Conservation (phyloP, 768 basidiomycete species). For the Auricularia sp. region DNA sequence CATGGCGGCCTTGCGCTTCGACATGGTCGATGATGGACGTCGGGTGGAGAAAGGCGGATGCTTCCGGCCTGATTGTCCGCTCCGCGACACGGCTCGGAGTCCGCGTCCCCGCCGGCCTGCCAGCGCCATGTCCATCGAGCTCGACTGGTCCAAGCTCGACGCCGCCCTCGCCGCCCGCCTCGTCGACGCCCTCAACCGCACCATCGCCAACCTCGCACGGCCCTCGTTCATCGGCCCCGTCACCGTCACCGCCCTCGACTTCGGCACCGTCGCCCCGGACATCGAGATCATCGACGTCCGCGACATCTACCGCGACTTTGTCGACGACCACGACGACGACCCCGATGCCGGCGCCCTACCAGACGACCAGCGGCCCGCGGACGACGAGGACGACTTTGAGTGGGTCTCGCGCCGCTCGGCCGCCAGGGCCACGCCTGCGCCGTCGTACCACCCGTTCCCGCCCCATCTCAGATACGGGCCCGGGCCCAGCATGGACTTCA, state of each 20-base stretch:
- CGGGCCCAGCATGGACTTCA: slow-evolving; percentile 47
- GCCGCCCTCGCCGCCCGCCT: slow-evolving; percentile 56
- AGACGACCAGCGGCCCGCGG: slow-evolving; percentile 35
- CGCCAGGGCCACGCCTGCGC: slow-evolving; percentile 40
- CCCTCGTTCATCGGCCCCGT: slow-evolving; percentile 95
- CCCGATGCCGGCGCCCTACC: slow-evolving; percentile 26
- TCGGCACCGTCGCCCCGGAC: slow-evolving; percentile 75
- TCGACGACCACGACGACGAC: slow-evolving; percentile 70
- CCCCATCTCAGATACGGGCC: slow-evolving; percentile 63
- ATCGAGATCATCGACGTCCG: slow-evolving; percentile 85
- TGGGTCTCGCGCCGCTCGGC: slow-evolving; percentile 66
- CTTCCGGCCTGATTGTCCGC: neutral
- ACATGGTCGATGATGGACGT: neutral
- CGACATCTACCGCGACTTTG: slow-evolving; percentile 91
- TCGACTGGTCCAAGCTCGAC: slow-evolving; percentile 86
- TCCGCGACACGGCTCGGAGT: neutral
- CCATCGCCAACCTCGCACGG: slow-evolving; percentile 58
- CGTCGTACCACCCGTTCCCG: slow-evolving; percentile 39
- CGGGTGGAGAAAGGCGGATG: neutral
- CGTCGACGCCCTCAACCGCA: slow-evolving; percentile 67
- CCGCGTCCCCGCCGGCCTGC: neutral
- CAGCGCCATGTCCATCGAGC: slow-evolving; percentile 76
- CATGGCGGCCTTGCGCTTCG: neutral
- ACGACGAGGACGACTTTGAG: slow-evolving; percentile 69
- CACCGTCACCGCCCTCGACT: slow-evolving; percentile 74